Evolutionary conservation across 192 early-diverging fungal genomes (phyloP), one percentile per base, ranked within the genome.

Genomic region (Podila minutissima): DNA sequence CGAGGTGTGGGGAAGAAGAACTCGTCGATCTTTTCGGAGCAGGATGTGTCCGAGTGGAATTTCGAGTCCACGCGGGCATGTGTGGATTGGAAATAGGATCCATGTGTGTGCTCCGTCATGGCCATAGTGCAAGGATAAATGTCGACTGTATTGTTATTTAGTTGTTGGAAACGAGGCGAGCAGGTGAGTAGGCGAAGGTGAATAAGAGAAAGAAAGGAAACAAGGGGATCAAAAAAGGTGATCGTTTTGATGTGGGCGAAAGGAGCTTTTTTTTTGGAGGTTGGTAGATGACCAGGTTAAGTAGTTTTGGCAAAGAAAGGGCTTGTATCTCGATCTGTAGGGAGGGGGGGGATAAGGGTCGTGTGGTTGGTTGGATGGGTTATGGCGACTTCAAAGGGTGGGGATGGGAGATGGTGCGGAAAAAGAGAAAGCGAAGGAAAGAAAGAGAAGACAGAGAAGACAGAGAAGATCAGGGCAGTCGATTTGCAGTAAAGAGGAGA

Each of bases 1-100:
- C 66, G 65, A 51, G 49, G n/a, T 24, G 72, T 38, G n/a, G 70
- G 37, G 29, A 62, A 79, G 24, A 51, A 20, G 35, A 28, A 41
- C 9, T 79, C 76, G 46, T 64, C 70, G 2, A 72, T 61, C 41
- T 72, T 72, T 29, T 79, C 70, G 13, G 69, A 72, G 2, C 65
- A 79, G 9, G 70, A 64, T 46, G 41, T 46, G 32, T 79, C 76
- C 15, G 76, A 79, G 17, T 72, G 64, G 5, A 79, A 51, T 50
- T 79, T 79, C 24, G 76, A 79, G 26, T 79, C 76, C 35, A 79
- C 76, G 29, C 76, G 64, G 19, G 70, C 31, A 15, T 79, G 76
- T 46, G 76, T 72, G 51, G 66, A 62, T 41, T 72, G 69, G 46
- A 79, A 79, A 66, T 57, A 79, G 70, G 64, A 46, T 41, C 58